These are phyloP conservation scores for Solanum chiquidenum DNA, from an alignment of 257 asterid genomes.

Conservation along the genomic window DNA sequence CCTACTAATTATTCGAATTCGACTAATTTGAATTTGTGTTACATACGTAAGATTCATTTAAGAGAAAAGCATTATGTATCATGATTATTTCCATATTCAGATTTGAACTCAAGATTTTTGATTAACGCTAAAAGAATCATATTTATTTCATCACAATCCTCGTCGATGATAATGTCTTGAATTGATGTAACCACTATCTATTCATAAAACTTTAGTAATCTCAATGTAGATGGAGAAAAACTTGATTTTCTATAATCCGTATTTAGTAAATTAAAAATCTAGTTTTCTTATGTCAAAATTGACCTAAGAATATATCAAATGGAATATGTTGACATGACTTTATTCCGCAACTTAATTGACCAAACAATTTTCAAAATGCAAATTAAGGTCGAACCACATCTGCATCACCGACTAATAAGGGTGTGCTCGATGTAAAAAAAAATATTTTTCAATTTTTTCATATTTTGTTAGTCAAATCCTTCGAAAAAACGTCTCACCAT, in stretches of 20 bases:
- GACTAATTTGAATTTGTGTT: background rate
- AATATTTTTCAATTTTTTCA: too few relatives aligned
- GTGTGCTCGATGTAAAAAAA: background rate
- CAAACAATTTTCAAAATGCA: background rate
- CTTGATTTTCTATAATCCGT: background rate
- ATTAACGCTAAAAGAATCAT: fast-evolving
- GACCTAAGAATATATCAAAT: background rate
- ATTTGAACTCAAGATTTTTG: background rate
- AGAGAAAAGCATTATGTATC: fast-evolving
- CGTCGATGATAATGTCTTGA: too few relatives aligned
- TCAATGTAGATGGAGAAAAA: background rate
- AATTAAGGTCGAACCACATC: background rate
- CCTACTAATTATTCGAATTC: background rate
- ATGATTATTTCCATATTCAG: too few relatives aligned
- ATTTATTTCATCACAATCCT: background rate
- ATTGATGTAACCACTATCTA: background rate
- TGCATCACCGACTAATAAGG: background rate
- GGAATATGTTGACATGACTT: background rate
- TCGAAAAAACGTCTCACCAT: background rate
- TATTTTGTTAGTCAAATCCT: too few relatives aligned
- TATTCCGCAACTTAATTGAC: background rate
- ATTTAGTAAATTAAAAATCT: background rate
- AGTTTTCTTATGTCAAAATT: background rate
- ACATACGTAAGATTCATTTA: background rate
- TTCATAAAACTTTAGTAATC: background rate